Conservation (phyloP, 805 yeast species). For the Barnettozyma sucrosica region DNA sequence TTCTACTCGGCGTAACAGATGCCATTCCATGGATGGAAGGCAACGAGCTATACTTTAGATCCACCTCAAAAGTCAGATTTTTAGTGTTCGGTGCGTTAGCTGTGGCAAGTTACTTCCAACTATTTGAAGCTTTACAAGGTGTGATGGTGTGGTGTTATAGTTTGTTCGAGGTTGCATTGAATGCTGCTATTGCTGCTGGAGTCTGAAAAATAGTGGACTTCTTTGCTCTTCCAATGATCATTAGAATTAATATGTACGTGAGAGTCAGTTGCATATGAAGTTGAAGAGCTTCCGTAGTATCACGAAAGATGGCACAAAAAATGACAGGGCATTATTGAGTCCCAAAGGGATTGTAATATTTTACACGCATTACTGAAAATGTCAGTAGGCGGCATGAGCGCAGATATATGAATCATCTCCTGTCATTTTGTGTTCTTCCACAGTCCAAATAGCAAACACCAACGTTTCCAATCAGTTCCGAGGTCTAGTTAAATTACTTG, state of each 20-base stretch:
- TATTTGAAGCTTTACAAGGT: slow-evolving; percentile 7
- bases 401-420: too few relatives aligned
- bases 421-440: too few relatives aligned
- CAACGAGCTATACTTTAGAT: slow-evolving; percentile 5
- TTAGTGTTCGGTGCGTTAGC: slow-evolving; percentile 5
- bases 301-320: too few relatives aligned
- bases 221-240: background rate
- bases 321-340: too few relatives aligned
- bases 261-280: background rate
- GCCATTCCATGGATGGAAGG: slow-evolving; percentile 6
- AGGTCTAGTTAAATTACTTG: background rate
- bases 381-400: too few relatives aligned
- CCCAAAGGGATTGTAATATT: too few relatives aligned
- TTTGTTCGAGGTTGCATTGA: slow-evolving; percentile 6
- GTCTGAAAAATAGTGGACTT: background rate
- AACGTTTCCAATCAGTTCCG: background rate
- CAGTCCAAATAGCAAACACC: too few relatives aligned
- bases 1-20: slow-evolving; percentile 6
- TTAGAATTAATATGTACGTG: background rate
- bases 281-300: too few relatives aligned
- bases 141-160: slow-evolving; percentile 9
- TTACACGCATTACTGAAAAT: too few relatives aligned
- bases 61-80: slow-evolving; percentile 8
- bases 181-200: slow-evolving; percentile 4
- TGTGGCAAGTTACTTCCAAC: slow-evolving; percentile 4